These are phyloP conservation scores for Teratosphaeria zuluensis DNA, from an alignment of 2,329 filamentous ascomycete species.

Conservation along the genomic window DNA sequence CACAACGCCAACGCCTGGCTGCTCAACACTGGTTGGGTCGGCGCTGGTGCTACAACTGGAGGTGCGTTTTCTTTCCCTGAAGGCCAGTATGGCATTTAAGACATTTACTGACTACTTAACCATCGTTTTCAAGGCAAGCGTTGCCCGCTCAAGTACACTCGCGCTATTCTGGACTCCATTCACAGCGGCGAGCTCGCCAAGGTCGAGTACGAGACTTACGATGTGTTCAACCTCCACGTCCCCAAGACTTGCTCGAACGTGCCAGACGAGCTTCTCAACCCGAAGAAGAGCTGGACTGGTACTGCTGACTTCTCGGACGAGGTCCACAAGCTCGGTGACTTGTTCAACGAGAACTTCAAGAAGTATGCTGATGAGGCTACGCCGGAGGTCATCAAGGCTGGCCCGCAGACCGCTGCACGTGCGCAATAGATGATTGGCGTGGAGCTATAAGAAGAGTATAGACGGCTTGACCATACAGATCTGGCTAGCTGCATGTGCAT, in stretches of 20 bases:
- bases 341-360: slow-evolving; percentile 97
- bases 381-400: slow-evolving; percentile 32
- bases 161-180: slow-evolving; percentile 95
- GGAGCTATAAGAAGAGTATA: background rate
- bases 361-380: slow-evolving; percentile 78
- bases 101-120: background rate
- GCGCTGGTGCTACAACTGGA: slow-evolving; percentile 65
- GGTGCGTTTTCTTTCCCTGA: slow-evolving; percentile 25
- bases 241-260: slow-evolving; percentile 85
- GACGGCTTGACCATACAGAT: background rate
- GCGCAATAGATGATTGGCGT: slow-evolving; percentile 1
- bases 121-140: slow-evolving; percentile 48
- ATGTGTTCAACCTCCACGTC: slow-evolving; percentile 93
- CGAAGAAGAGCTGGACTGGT: slow-evolving; percentile 83
- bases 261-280: slow-evolving; percentile 87
- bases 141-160: slow-evolving; percentile 97
- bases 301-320: slow-evolving; percentile 73
- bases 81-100: background rate
- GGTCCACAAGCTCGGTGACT: slow-evolving; percentile 76
- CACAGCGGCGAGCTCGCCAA: slow-evolving; percentile 94
- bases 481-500: background rate
- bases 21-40: slow-evolving; percentile 96
- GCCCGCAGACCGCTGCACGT: slow-evolving; percentile 23
- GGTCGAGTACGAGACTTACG: slow-evolving; percentile 88
- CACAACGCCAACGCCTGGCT: slow-evolving; percentile 97